Evolutionary conservation across 2,329 filamentous ascomycete genomes (phyloP).

Genomic region (Epichloe amarillans): DNA sequence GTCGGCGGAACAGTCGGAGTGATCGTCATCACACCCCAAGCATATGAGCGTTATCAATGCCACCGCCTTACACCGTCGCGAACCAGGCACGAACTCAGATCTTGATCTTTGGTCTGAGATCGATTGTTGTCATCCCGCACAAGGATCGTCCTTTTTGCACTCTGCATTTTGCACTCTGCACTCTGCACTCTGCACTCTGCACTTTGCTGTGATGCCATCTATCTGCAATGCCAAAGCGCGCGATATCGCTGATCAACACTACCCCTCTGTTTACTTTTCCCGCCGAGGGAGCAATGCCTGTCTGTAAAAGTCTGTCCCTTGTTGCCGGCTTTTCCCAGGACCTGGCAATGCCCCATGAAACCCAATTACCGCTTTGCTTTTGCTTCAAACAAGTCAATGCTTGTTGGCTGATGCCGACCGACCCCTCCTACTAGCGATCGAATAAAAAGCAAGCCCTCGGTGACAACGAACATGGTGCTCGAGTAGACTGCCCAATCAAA

Average conservation of each 20-base stretch:
- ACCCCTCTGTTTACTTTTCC: slow-evolving; percentile 2
- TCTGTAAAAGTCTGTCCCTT: neutral
- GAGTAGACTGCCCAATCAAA: slow-evolving; percentile 1
- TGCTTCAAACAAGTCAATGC: neutral
- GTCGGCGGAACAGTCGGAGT: slow-evolving; percentile 5
- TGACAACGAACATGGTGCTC: slow-evolving; percentile 2
- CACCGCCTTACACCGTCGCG: neutral
- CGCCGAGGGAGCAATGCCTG: neutral
- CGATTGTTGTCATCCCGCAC: neutral
- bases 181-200: no score
- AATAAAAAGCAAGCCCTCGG: slow-evolving; percentile 2
- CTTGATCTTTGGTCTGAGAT: slow-evolving; percentile 1
- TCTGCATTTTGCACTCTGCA: neutral
- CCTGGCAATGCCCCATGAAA: neutral
- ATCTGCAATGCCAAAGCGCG: neutral
- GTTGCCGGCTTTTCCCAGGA: neutral
- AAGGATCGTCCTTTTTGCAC: neutral
- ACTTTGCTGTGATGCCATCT: neutral
- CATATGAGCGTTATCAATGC: neutral
- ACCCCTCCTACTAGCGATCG: neutral
- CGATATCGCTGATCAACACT: neutral
- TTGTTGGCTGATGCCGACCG: neutral
- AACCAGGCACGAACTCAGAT: slow-evolving; percentile 1
- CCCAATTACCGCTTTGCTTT: neutral
- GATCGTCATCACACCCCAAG: slow-evolving; percentile 5